Percentiles rank a stretch among this genome's conserved stretches.
phyloP scores from a whole-genome alignment of 2,329 filamentous ascomycete genomes.

The Aspergillus brasiliensis region DNA sequence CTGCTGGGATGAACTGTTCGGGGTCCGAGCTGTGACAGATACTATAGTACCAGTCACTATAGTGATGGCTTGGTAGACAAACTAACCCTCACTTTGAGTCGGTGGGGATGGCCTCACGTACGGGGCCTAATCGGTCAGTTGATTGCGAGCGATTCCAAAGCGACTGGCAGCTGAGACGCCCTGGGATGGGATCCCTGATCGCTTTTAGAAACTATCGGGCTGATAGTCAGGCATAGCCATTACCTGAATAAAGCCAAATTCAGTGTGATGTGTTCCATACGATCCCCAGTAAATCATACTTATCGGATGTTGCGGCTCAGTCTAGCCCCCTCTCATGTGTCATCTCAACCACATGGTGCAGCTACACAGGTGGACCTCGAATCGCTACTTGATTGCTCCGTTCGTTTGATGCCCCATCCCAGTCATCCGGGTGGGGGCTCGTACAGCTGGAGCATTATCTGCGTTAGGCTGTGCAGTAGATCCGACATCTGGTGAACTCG shows the following conservation, averaged over 20 bases:
- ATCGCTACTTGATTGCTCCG: not conserved
- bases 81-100: not conserved
- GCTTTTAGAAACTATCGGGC: not conserved
- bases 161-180: not conserved
- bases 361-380: not conserved
- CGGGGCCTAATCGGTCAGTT: not conserved
- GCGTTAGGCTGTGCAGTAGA: conserved; percentile 1
- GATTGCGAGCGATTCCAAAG: not conserved
- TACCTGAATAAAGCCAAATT: not conserved
- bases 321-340: not conserved
- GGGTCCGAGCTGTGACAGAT: not conserved
- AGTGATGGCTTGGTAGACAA: not conserved
- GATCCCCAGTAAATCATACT: not conserved
- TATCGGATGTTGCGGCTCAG: not conserved
- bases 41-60: not conserved
- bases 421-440: not conserved
- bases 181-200: not conserved
- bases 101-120: not conserved
- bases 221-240: not conserved
- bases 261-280: conserved; percentile 1
- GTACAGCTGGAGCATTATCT: conserved; percentile 8
- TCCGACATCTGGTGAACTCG: conserved; percentile 1
- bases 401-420: not conserved
- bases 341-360: not conserved
- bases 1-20: not conserved